Conservation (phyloP, 495 filamentous ascomycete genomes). For the Aspergillus campestris region DNA sequence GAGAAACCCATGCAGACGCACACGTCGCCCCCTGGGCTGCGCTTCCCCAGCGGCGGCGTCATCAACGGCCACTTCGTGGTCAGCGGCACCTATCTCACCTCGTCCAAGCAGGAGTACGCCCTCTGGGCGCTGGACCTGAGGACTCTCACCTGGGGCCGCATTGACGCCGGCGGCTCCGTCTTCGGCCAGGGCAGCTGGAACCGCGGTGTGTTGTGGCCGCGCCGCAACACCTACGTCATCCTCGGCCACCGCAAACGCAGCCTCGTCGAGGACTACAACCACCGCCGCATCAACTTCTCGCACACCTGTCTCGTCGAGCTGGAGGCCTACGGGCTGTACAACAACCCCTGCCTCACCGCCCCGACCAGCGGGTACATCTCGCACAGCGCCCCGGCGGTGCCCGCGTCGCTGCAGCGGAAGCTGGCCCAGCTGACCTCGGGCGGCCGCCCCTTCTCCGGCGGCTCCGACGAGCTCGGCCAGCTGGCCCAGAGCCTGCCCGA, state of each 20-base stretch:
- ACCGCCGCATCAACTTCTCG: conserved; percentile 93
- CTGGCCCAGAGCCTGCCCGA: conserved; percentile 70
- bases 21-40: conserved; percentile 80
- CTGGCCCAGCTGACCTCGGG: conserved; percentile 58
- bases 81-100: conserved; percentile 92
- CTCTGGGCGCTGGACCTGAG: conserved; percentile 89
- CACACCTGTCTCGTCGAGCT: conserved; percentile 94
- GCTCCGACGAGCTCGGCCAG: conserved; percentile 79
- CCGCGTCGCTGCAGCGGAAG: conserved; percentile 47
- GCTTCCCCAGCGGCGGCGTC: conserved; percentile 91
- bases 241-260: conserved; percentile 86
- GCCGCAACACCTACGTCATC: conserved; percentile 89
- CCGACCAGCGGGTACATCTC: conserved; percentile 76
- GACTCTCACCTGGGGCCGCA: conserved; percentile 84
- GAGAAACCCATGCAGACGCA: conserved; percentile 85
- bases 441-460: conserved; percentile 56
- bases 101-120: conserved; percentile 96
- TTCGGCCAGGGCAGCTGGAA: conserved; percentile 98
- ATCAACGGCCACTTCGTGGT: conserved; percentile 94
- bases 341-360: conserved; percentile 72
- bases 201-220: conserved; percentile 82
- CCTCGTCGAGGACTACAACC: conserved; percentile 97
- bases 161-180: conserved; percentile 88
- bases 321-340: conserved; percentile 93
- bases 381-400: conserved; percentile 59